A percentile compares a stretch with the other conserved stretches of the same genome.
Evolutionary conservation across 768 basidiomycete genomes (phyloP).

Genomic region (Tricholoma sp.): DNA sequence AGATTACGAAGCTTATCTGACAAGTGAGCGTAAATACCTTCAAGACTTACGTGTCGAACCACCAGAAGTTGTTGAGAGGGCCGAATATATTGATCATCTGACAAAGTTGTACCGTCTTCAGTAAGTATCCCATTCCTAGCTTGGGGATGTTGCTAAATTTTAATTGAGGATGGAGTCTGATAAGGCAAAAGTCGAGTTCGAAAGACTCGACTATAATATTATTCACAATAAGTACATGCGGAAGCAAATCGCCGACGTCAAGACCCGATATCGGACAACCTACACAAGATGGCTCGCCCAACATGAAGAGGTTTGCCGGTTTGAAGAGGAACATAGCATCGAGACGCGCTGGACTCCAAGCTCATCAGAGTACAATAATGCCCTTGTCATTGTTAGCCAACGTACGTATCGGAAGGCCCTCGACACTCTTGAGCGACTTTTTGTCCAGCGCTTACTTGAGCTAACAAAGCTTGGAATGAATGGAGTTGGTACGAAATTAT

Average conservation of each 20-base stretch:
- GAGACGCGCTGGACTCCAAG: conserved; percentile 19
- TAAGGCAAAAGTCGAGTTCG: not conserved
- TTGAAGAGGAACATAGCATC: conserved; percentile 23
- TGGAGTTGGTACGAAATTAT: conserved; percentile 1
- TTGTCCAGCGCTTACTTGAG: conserved; percentile 31
- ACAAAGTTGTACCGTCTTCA: conserved; percentile 11
- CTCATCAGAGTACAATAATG: conserved; percentile 19
- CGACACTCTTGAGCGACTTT: conserved; percentile 28
- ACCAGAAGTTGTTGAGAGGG: conserved; percentile 20
- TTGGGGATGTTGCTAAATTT: not conserved
- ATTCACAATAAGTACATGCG: conserved; percentile 12
- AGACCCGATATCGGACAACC: conserved; percentile 18
- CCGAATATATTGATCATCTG: conserved; percentile 28
- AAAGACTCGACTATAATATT: not conserved
- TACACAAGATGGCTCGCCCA: conserved; percentile 14
- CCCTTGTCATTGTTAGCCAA: conserved; percentile 11
- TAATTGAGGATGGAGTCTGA: not conserved
- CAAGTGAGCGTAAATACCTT: conserved; percentile 23
- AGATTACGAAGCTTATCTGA: conserved; percentile 16
- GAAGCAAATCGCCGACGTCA: conserved; percentile 13
- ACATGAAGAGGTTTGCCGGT: conserved; percentile 12
- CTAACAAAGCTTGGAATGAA: conserved; percentile 31
- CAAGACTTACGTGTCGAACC: conserved; percentile 20
- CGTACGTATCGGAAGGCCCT: conserved; percentile 24
- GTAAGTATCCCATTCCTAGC: conserved; percentile 5